phyloP scores from a whole-genome alignment of 1,139 yeast genomes.

The Yamadazyma diospyri region DNA sequence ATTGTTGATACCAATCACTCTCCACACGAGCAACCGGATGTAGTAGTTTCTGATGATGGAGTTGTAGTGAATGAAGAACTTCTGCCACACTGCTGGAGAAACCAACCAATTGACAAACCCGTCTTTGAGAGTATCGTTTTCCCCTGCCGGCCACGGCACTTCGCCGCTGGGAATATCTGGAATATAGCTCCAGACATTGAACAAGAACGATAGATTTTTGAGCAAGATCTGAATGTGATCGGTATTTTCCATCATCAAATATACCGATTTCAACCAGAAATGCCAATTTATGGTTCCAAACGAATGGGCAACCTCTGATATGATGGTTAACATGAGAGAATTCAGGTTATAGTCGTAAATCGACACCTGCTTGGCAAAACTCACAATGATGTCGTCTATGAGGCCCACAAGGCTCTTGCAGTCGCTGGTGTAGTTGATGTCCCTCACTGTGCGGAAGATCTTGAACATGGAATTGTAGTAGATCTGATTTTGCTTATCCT shows the following conservation, averaged over 20 bases:
- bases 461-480: conserved; percentile 39
- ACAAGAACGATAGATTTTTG: conserved; percentile 62
- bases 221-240: conserved; percentile 62
- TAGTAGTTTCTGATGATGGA: conserved; percentile 73
- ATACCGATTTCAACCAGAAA: conserved; percentile 67
- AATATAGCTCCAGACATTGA: conserved; percentile 72
- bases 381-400: conserved; percentile 32
- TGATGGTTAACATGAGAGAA: conserved; percentile 44
- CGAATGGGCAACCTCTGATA: conserved; percentile 44
- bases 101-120: conserved; percentile 56
- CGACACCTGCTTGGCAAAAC: conserved; percentile 38
- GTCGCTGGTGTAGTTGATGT: conserved; percentile 21
- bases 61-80: conserved; percentile 73
- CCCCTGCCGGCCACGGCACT: not conserved
- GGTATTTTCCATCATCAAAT: conserved; percentile 54
- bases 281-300: conserved; percentile 56
- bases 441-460: conserved; percentile 45
- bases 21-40: conserved; percentile 65
- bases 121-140: conserved; percentile 24
- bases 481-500: conserved; percentile 24
- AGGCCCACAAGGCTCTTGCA: conserved; percentile 13
- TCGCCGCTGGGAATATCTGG: conserved; percentile 32
- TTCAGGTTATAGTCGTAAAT: conserved; percentile 45
- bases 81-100: conserved; percentile 45
- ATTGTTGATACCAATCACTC: conserved; percentile 51